Conservation (phyloP, 345 rosid genomes). For the Populus nigra region DNA sequence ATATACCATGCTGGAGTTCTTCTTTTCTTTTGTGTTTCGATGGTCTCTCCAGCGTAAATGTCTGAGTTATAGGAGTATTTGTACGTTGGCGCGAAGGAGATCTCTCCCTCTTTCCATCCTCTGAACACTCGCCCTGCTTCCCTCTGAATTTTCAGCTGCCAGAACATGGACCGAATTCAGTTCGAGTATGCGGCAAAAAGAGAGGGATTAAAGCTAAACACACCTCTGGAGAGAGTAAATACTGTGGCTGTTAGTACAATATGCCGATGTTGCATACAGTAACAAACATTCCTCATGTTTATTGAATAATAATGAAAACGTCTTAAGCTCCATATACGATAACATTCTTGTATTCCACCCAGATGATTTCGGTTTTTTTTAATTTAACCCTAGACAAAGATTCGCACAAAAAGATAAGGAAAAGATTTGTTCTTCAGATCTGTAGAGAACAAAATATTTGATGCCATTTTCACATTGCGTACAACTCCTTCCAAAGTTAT, state of each 20-base stretch:
- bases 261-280: too few relatives aligned
- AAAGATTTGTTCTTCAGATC: not conserved
- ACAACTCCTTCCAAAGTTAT: not conserved
- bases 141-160: slow-evolving; percentile 83
- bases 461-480: not conserved
- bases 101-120: slow-evolving; percentile 93
- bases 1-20: slow-evolving; percentile 96
- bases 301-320: not conserved
- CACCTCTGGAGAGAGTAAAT: not conserved
- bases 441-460: not conserved
- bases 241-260: not conserved
- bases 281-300: not conserved
- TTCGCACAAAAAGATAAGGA: not conserved
- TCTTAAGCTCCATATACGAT: not conserved
- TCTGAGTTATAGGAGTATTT: slow-evolving; percentile 85
- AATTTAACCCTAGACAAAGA: not conserved
- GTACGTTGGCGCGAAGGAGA: slow-evolving; percentile 86
- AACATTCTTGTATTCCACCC: not conserved
- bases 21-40: slow-evolving; percentile 62
- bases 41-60: slow-evolving; percentile 67
- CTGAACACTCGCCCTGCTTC: slow-evolving; percentile 83
- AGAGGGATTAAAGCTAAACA: not conserved
- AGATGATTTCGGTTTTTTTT: not conserved
- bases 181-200: slow-evolving; percentile 5
- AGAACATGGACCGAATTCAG: not conserved